Percentiles rank a stretch among this genome's conserved stretches.
phyloP scores from a whole-genome alignment of 73 alveolate species.

The Breviolum minutum region DNA sequence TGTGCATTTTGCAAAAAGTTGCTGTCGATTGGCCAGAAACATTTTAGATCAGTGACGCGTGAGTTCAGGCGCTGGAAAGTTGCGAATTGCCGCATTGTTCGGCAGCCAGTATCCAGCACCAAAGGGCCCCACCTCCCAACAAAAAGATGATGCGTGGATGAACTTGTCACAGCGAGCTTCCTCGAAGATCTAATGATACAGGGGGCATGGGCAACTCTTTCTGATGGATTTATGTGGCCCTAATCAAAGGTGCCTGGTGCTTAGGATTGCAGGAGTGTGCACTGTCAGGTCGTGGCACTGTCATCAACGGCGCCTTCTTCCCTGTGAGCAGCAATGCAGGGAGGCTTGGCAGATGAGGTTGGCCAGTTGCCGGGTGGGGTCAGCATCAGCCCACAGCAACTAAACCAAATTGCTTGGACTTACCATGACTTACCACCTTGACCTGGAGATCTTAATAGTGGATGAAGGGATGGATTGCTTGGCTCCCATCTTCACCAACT shows the following conservation, averaged over 20 bases:
- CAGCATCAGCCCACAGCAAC: too few relatives aligned
- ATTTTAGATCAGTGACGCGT: background rate
- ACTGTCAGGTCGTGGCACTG: slow-evolving; percentile 16
- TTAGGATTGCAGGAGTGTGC: background rate
- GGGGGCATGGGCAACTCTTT: too few relatives aligned
- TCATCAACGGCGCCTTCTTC: slow-evolving; percentile 42
- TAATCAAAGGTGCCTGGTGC: too few relatives aligned
- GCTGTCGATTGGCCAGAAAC: background rate
- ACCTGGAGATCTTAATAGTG: background rate
- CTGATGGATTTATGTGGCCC: too few relatives aligned
- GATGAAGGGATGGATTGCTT: too few relatives aligned
- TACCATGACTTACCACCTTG: background rate
- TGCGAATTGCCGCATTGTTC: slow-evolving; percentile 21
- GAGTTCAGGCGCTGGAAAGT: slow-evolving; percentile 5
- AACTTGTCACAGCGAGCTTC: too few relatives aligned
- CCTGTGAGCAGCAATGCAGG: slow-evolving; percentile 18
- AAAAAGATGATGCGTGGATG: too few relatives aligned
- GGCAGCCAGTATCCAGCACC: background rate
- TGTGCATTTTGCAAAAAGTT: background rate
- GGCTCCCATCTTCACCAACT: background rate
- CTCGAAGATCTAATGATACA: too few relatives aligned
- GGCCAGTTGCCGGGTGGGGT: too few relatives aligned
- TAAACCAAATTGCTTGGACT: too few relatives aligned
- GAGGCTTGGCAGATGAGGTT: background rate
- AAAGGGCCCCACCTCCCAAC: too few relatives aligned